phyloP scores from a whole-genome alignment of 192 early-diverging fungal genomes.

The Funneliformis mosseae region DNA sequence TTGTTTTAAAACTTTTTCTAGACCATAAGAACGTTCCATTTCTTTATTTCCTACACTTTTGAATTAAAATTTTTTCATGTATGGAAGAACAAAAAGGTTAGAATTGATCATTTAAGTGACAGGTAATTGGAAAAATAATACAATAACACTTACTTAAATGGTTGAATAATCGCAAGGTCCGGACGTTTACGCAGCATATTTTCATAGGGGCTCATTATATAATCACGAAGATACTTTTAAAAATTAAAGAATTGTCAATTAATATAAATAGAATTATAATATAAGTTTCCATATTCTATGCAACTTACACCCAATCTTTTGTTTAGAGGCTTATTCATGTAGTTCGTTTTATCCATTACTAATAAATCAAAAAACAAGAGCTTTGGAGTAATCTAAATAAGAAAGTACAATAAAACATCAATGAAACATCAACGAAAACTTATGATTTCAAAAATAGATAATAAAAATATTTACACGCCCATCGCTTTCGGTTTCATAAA shows the following conservation, averaged over 20 bases:
- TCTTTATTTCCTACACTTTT: slow-evolving; percentile 69
- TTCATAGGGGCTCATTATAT: slow-evolving; percentile 69
- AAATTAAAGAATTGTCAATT: neutral
- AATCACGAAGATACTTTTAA: slow-evolving; percentile 61
- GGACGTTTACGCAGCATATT: slow-evolving; percentile 46
- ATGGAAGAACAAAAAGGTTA: neutral
- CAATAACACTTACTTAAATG: slow-evolving; percentile 56
- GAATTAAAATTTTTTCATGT: no score
- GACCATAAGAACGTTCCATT: slow-evolving; percentile 67
- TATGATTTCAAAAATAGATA: neutral
- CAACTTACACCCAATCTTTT: slow-evolving; percentile 73
- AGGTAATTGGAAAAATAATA: neutral
- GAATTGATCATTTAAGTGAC: neutral
- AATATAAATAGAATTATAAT: neutral
- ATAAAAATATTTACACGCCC: slow-evolving; percentile 44
- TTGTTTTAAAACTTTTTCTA: slow-evolving; percentile 55
- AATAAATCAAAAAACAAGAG: slow-evolving; percentile 79
- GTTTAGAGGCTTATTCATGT: slow-evolving; percentile 59
- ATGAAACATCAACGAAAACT: no score
- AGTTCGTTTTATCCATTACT: slow-evolving; percentile 52
- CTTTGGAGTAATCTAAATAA: slow-evolving; percentile 38
- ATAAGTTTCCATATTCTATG: neutral
- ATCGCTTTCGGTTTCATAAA: slow-evolving; percentile 69
- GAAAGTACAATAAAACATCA: neutral
- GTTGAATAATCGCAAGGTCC: slow-evolving; percentile 44